Base-by-base conservation (phyloP, 2,329 filamentous ascomycete species). In the Penicillium sumatraense region DNA sequence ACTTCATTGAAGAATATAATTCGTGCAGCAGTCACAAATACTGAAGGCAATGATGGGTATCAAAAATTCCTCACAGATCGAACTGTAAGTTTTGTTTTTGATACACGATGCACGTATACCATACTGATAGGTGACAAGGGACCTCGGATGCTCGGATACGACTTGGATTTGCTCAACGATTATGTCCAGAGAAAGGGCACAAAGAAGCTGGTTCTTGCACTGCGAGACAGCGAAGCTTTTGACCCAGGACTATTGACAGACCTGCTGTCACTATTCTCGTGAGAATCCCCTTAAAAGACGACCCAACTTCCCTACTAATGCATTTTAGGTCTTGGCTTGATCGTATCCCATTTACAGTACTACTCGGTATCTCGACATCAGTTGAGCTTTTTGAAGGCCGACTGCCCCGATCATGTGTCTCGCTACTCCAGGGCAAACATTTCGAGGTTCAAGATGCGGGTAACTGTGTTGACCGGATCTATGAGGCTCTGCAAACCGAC, bases 351-450 rank as follows among this genome's bases (percentile, higher is more conserved):
- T 83, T 87, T 54, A 78, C 84, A 2, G 71, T 86, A 3, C 69
- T 87, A 3, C 81, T 88, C 51, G 83, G 83, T 13, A 80, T 88
- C 46, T 83, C 83, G n/a, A 87, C 85, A 0, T 86, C 85, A 2
- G 77, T 85, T 10, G 84, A 86, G 45, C 79, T 84, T 16, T 83
- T 88, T 51, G 83, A 87, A 65, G 79, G 81, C 40, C 78, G 84
- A 45, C 70, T 88, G 3, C 79, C 84, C 10, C 78, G 80, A 42
- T 78, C 76, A 14, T 80, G 80, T 14, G 74, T 84, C 33, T 76
- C 79, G 46, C 75, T 80, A 46, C 73, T 88, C 3, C 72, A 81
- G 42, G 84, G 83, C 6, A 71, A 76, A 56, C 77, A 82, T 23
- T 87, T 87, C 59, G 81, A 85, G 62, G 68, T 77, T 53, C 73